A percentile compares a stretch with the other conserved stretches of the same genome.
Evolutionary conservation across 2,329 filamentous ascomycete species (phyloP).

Genomic region (Trichoderma endophyticum): DNA sequence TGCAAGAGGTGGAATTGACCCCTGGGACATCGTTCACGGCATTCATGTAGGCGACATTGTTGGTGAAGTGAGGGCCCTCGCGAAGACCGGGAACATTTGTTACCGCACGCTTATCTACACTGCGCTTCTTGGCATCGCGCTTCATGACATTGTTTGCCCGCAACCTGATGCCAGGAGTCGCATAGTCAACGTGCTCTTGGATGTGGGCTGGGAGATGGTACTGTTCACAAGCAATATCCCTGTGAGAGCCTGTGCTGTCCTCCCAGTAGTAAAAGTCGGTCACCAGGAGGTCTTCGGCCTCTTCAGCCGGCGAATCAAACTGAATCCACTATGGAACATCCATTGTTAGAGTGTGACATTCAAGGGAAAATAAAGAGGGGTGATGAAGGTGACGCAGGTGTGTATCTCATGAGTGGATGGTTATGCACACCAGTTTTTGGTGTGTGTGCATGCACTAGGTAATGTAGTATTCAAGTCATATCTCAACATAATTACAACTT

Average conservation of each 20-base stretch:
- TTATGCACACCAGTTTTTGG: neutral
- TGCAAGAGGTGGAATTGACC: neutral
- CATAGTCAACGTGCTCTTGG: neutral
- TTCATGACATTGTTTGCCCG: neutral
- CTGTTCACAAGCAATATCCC: slow-evolving; percentile 33
- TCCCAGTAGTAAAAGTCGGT: slow-evolving; percentile 51
- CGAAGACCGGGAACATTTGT: neutral
- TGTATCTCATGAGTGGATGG: neutral
- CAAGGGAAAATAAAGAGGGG: neutral
- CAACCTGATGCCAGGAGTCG: neutral
- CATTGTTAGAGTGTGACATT: neutral
- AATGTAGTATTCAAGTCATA: neutral
- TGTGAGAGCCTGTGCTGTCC: slow-evolving; percentile 32
- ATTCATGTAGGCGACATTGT: neutral
- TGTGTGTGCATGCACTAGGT: neutral
- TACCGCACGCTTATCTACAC: neutral
- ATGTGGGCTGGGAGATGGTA: neutral
- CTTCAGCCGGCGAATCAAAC: slow-evolving; percentile 18
- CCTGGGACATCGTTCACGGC: neutral
- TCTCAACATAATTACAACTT: neutral
- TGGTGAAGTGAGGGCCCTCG: neutral
- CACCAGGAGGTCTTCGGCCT: slow-evolving; percentile 48
- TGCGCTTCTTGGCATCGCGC: neutral
- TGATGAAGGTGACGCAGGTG: neutral
- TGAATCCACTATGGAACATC: slow-evolving; percentile 30